phyloP scores from a whole-genome alignment of 176 grass and related monocot species.

The Lolium perenne region DNA sequence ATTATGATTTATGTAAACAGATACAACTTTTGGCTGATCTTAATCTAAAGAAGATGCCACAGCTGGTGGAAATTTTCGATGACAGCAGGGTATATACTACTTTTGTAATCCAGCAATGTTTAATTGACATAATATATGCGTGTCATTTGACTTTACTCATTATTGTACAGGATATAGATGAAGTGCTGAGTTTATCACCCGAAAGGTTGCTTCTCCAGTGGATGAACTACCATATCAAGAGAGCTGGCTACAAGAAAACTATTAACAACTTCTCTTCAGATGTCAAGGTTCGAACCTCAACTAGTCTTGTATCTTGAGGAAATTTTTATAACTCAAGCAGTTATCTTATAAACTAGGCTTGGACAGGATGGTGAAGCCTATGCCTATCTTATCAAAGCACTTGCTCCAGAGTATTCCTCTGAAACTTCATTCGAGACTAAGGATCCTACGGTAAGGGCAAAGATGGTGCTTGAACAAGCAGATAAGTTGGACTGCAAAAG shows the following conservation, averaged over 20 bases:
- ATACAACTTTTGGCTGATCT: conserved; percentile 94
- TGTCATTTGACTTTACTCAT: conserved; percentile 8
- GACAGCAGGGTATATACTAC: conserved; percentile 63
- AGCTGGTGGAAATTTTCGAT: conserved; percentile 84
- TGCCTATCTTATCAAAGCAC: conserved; percentile 92
- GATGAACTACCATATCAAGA: conserved; percentile 96
- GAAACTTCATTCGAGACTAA: conserved; percentile 65
- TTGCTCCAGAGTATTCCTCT: conserved; percentile 87
- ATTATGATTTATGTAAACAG: not conserved
- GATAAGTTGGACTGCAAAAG: conserved; percentile 96
- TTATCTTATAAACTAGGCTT: conserved; percentile 36
- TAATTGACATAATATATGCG: not conserved
- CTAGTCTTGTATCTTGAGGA: not conserved
- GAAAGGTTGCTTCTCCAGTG: conserved; percentile 90
- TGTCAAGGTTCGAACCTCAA: conserved; percentile 57
- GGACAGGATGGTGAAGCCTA: conserved; percentile 92
- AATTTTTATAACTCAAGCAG: not conserved
- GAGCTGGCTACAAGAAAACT: conserved; percentile 92
- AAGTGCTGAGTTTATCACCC: conserved; percentile 74
- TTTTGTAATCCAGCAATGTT: not conserved
- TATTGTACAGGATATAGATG: conserved; percentile 84
- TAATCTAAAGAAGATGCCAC: conserved; percentile 90
- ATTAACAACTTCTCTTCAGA: conserved; percentile 91
- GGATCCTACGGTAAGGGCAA: conserved; percentile 80
- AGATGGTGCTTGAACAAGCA: conserved; percentile 90